Evolutionary conservation across 306 rosid species (phyloP).

Genomic region (Lathyrus tuberosus): DNA sequence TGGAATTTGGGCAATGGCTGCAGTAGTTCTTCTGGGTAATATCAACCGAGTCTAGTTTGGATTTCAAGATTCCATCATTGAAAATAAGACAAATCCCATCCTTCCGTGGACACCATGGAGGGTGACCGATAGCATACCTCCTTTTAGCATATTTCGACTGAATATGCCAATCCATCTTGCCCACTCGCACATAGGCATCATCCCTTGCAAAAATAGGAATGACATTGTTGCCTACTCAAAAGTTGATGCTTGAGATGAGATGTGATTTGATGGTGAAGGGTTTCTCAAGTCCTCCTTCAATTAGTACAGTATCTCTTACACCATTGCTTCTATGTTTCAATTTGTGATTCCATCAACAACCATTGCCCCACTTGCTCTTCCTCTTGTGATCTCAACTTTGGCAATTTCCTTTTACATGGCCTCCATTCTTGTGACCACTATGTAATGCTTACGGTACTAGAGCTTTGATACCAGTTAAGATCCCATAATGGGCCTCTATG

Average conservation of each 20-base stretch:
- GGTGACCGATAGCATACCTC: background rate
- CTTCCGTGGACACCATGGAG: background rate
- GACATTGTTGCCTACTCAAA: background rate
- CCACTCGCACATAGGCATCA: background rate
- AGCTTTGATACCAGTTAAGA: no score
- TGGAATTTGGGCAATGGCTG: background rate
- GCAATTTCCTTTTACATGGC: background rate
- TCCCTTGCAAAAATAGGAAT: background rate
- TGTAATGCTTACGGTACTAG: background rate
- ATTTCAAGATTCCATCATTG: background rate
- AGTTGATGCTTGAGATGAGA: background rate
- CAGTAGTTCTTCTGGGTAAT: background rate
- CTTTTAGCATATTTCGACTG: background rate
- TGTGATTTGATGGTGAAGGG: background rate
- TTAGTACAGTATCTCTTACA: background rate
- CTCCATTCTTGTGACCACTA: background rate
- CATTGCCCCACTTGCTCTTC: background rate
- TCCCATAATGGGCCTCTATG: no score
- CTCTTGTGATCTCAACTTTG: background rate
- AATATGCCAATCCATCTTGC: background rate
- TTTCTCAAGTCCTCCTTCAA: background rate
- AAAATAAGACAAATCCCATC: background rate
- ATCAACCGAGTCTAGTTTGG: background rate
- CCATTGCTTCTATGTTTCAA: background rate
- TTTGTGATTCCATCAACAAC: background rate